Conservation (phyloP, 768 basidiomycete species). For the Mycena amicta region DNA sequence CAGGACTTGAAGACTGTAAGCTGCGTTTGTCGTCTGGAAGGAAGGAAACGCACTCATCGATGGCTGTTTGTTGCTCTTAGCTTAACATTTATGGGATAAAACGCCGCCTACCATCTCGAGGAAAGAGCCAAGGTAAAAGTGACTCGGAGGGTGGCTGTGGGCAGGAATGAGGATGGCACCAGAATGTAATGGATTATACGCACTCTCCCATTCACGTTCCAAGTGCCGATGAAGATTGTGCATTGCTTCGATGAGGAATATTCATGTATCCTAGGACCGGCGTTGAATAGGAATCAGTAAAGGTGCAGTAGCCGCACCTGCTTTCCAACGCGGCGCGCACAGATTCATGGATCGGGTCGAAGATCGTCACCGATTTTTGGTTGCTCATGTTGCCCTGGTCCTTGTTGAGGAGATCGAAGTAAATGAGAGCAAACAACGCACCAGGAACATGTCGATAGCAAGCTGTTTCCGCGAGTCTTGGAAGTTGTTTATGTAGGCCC, state of each 20-base stretch:
- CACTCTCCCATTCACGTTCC: constrained; percentile 94
- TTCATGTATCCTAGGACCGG: constrained; percentile 61
- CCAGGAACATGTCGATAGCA: constrained; percentile 95
- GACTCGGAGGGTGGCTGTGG: constrained; percentile 71
- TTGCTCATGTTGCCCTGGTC: constrained; percentile 87
- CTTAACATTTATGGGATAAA: not conserved
- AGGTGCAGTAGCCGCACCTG: constrained; percentile 49
- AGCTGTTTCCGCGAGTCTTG: constrained; percentile 92
- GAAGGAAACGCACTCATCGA: constrained; percentile 49
- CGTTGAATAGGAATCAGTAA: constrained; percentile 1
- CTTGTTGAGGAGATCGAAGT: not conserved
- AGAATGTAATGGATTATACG: constrained; percentile 22
- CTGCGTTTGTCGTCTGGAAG: not conserved
- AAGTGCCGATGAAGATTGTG: constrained; percentile 85
- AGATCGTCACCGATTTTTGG: constrained; percentile 87
- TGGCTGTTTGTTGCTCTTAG: constrained; percentile 27
- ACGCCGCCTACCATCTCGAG: constrained; percentile 63
- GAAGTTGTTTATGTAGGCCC: constrained; percentile 98
- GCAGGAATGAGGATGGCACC: not conserved
- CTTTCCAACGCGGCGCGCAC: constrained; percentile 71
- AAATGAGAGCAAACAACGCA: constrained; percentile 38
- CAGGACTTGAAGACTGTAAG: constrained; percentile 56
- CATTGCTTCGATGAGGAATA: constrained; percentile 80
- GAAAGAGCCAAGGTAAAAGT: constrained; percentile 89
- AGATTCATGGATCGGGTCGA: constrained; percentile 91